Evolutionary conservation across 495 filamentous ascomycete genomes (phyloP), one percentile per base, ranked within the genome.

Genomic region (Trichocladium antarcticum): DNA sequence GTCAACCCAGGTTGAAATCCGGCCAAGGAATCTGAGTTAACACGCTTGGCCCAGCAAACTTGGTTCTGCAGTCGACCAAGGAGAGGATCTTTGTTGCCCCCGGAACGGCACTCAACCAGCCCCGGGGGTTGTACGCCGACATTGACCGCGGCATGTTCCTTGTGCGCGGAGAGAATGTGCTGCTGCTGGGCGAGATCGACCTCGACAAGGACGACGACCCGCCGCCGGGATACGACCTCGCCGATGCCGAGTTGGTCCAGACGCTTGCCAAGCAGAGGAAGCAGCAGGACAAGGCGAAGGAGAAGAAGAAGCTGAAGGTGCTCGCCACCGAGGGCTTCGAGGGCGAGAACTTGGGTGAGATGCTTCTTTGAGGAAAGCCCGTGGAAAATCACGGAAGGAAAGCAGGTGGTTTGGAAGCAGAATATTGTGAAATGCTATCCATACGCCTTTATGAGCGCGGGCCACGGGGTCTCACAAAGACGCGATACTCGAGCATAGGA

Each of bases 111-210:
- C 57, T 59, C 37, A 37, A 57, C 51, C 49, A 56, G 49, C 15
- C 54, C 20, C 62, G 57, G n/a, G 58, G 74, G 69, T 40, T 70
- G 27, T 97, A 89, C 60, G 86, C 85, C 35, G 87, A 94, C 62
- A 74, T 92, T 35, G 71, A 77, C 1, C 78, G 85, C 21, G 90
- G 90, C 15, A 77, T 93, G 50, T 96, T 86, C 61, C 72, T 97
- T 17, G 87, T 97, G 15, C 76, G 90, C 15, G 90, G 90, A 34
- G 90, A 97, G 74, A 97, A 97, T 57, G 88, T 96, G 8, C 68
- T 94, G 24, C 66, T 97, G 41, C 69, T 97, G 4, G 90, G 90
- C 37, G 90, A 97, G 73, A 93, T 97, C 64, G 90, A 97, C 58
- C 77, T 96, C 15, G 90, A 97, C 68, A 88, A 83, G 56, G 90